Evolutionary conservation across 208 protist species (phyloP), one percentile per base, ranked within the genome.

Genomic region (Trypanosoma congolense): DNA sequence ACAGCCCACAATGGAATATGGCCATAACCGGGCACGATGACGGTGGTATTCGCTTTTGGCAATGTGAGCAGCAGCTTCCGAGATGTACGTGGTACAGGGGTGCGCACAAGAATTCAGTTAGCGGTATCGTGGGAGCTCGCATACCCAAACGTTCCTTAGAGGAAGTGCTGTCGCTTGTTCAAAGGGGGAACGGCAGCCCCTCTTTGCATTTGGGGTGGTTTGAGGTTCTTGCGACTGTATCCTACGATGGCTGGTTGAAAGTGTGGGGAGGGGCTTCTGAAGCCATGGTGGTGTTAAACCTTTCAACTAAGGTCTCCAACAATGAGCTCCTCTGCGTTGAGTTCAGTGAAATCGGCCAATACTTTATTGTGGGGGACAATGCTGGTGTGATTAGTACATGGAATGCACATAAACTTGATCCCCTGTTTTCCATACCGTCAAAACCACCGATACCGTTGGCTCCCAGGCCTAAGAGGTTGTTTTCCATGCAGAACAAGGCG

Each of bases 311-410:
- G 12, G 61, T 83, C 14, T 77, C 56, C 36, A 62, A 50, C 35
- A 81, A 68, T 60, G 80, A 87, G 45, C 47, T 87, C 19, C 21
- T 77, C 10, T 80, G 73, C 31, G 64, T 80, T 29, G 64, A 35
- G 8, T 64, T 78, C 44, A 58, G 65, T 16, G 43, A 41, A 19
- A 44, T 67, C 10, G 68, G 61, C 42, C 43, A 59, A 25, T 33
- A 51, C 3, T 50, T 78, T 57, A 42, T 69, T 25, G 38, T 63
- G 22, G 73, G 66, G 5, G 60, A 51, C 10, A 68, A 45, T 31
- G 35, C 25, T 19, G 58, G 62, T 40, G 36, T 58, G 10, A 21
- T 81, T 10, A 61, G 61, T 42, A 62, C 50, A 24, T 68, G 56
- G 52, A 25, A 46, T 57, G 49, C 41, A 36, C 18, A 25, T 10